phyloP scores from a whole-genome alignment of 192 early-diverging fungal species.

The Coemansia sp. region DNA sequence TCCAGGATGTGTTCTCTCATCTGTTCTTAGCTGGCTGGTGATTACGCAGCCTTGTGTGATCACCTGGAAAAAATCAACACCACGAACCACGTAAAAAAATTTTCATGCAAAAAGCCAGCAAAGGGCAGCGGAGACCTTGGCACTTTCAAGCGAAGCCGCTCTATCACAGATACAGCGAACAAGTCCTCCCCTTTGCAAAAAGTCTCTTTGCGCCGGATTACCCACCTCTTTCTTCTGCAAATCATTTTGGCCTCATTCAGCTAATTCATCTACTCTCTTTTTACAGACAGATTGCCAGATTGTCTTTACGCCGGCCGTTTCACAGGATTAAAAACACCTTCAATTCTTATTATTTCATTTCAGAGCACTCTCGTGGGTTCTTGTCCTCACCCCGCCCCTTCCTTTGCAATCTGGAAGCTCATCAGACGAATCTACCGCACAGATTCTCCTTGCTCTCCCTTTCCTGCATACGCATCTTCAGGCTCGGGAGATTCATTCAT shows the following conservation, averaged over 20 bases:
- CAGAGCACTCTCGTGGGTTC: neutral
- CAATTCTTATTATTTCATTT: neutral
- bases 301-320: slow-evolving; percentile 8
- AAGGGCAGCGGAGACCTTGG: neutral
- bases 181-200: neutral
- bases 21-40: too few species aligned
- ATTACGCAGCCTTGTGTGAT: too few species aligned
- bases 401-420: neutral
- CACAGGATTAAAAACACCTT: neutral
- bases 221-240: neutral
- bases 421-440: neutral
- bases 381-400: neutral
- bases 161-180: neutral
- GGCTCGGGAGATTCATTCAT: slow-evolving; percentile 1
- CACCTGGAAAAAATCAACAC: too few species aligned
- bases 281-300: neutral
- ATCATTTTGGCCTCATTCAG: neutral
- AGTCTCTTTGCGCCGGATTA: slow-evolving; percentile 6
- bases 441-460: neutral
- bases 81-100: neutral
- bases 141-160: too few species aligned
- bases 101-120: neutral
- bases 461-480: neutral
- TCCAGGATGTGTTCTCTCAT: too few species aligned
- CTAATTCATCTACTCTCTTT: slow-evolving; percentile 5